Conservation (phyloP, 768 basidiomycete genomes). For the Hericium erinaceus region DNA sequence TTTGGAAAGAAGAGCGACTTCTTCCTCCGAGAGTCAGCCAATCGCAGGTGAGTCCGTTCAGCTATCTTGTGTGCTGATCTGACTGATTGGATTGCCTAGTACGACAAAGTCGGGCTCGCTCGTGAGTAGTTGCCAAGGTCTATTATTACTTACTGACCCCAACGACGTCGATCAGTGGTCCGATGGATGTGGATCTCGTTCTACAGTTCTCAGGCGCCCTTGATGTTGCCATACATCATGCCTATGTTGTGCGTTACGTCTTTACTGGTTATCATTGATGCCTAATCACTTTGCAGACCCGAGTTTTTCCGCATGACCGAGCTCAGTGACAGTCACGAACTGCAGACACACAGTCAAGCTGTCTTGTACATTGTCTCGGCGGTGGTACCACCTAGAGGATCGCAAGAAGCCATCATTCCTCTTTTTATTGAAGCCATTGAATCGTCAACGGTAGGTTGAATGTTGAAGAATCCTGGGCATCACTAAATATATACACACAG, state of each 20-base stretch:
- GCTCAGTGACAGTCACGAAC: conserved; percentile 74
- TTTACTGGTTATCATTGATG: conserved; percentile 2
- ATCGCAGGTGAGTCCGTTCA: conserved; percentile 44
- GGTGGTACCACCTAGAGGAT: conserved; percentile 62
- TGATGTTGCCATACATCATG: conserved; percentile 70
- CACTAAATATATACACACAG: conserved; percentile 28
- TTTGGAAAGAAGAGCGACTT: conserved; percentile 68
- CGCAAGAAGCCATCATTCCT: conserved; percentile 48
- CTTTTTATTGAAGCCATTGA: conserved; percentile 66
- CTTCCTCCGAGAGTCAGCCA: conserved; percentile 81
- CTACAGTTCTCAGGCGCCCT: conserved; percentile 63
- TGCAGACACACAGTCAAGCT: conserved; percentile 73
- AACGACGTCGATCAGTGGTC: conserved; percentile 37
- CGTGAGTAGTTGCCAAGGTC: conserved; percentile 33
- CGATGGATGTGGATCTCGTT: conserved; percentile 76
- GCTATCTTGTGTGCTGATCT: no score
- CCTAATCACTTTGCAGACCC: conserved; percentile 40
- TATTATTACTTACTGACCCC: background rate
- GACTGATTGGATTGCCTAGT: conserved; percentile 29
- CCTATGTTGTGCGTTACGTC: conserved; percentile 57
- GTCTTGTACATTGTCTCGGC: conserved; percentile 79
- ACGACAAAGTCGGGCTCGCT: conserved; percentile 85
- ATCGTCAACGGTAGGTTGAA: conserved; percentile 50
- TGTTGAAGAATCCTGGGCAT: conserved; percentile 6
- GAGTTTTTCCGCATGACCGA: conserved; percentile 88